Conservation (phyloP, 2,329 filamentous ascomycete species). For the Dactylonectria macrodidyma region DNA sequence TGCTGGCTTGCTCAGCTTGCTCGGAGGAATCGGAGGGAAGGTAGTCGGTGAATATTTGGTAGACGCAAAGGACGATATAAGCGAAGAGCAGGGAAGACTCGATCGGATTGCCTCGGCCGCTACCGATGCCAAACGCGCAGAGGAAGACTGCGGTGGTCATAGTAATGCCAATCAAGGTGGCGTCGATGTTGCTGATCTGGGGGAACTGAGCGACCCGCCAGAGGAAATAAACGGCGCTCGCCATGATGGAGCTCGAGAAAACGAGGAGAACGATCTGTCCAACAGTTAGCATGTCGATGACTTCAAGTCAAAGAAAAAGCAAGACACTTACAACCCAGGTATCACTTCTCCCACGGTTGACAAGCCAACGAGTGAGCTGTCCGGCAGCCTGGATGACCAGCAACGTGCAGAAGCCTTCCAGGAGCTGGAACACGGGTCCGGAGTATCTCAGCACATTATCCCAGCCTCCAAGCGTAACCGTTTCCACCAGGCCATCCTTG, state of each 20-base stretch:
- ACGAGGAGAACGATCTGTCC: constrained; percentile 88
- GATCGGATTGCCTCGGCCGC: constrained; percentile 92
- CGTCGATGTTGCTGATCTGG: constrained; percentile 92
- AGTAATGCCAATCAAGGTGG: constrained; percentile 90
- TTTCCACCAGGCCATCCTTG: constrained; percentile 85
- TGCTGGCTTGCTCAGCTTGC: constrained; percentile 62
- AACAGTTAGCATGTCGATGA: constrained; percentile 51
- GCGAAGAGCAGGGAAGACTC: constrained; percentile 96
- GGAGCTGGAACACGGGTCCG: constrained; percentile 92
- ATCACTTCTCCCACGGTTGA: constrained; percentile 93
- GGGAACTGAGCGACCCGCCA: constrained; percentile 96
- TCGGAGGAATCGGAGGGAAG: constrained; percentile 81
- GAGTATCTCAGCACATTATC: constrained; percentile 91
- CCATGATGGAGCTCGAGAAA: constrained; percentile 91
- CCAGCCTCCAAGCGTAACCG: constrained; percentile 86
- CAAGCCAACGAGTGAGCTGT: constrained; percentile 94
- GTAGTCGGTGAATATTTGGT: constrained; percentile 99
- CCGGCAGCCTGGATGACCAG: constrained; percentile 95
- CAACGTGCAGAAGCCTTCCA: constrained; percentile 96
- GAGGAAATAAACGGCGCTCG: constrained; percentile 94
- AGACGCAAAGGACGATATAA: constrained; percentile 98
- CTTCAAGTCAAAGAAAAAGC: not conserved
- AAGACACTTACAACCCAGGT: constrained; percentile 87
- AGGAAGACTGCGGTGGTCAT: constrained; percentile 95
- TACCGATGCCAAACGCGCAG: constrained; percentile 93